Conservation (phyloP, 768 basidiomycete species). For the Trametes cubensis region DNA sequence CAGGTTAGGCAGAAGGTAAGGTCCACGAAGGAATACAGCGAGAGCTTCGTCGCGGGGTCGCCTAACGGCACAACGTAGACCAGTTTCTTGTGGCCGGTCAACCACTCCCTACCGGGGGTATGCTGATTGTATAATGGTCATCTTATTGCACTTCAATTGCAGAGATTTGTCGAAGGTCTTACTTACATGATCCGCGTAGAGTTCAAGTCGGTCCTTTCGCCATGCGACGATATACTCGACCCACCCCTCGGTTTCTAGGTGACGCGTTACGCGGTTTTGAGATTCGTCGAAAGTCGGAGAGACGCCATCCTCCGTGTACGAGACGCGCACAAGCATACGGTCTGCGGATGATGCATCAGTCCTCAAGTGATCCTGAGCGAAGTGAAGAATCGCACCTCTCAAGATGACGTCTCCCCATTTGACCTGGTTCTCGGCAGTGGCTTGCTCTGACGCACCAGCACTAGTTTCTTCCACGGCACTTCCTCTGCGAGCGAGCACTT, state of each 20-base stretch:
- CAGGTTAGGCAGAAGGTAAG: conserved; percentile 79
- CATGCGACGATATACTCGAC: conserved; percentile 87
- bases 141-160: conserved; percentile 34
- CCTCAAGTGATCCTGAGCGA: neutral
- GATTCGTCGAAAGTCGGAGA: conserved; percentile 63
- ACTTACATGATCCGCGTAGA: conserved; percentile 85
- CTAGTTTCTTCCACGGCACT: conserved; percentile 62
- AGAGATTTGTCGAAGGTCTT: conserved; percentile 54
- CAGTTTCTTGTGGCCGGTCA: conserved; percentile 74
- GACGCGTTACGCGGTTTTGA: conserved; percentile 62
- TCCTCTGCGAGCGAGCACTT: conserved; percentile 67
- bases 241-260: conserved; percentile 67
- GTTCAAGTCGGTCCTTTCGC: conserved; percentile 74
- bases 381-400: conserved; percentile 57
- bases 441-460: conserved; percentile 54
- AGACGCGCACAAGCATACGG: conserved; percentile 84
- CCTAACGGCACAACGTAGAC: conserved; percentile 77
- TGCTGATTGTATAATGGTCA: conserved; percentile 39
- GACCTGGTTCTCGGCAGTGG: conserved; percentile 23
- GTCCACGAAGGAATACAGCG: conserved; percentile 86
- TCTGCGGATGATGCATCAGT: conserved; percentile 49
- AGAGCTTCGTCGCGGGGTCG: conserved; percentile 64
- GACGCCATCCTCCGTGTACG: conserved; percentile 60
- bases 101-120: conserved; percentile 67
- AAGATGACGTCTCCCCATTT: conserved; percentile 62